Evolutionary conservation across 495 filamentous ascomycete species (phyloP).

Genomic region (Annulohypoxylon nitens): DNA sequence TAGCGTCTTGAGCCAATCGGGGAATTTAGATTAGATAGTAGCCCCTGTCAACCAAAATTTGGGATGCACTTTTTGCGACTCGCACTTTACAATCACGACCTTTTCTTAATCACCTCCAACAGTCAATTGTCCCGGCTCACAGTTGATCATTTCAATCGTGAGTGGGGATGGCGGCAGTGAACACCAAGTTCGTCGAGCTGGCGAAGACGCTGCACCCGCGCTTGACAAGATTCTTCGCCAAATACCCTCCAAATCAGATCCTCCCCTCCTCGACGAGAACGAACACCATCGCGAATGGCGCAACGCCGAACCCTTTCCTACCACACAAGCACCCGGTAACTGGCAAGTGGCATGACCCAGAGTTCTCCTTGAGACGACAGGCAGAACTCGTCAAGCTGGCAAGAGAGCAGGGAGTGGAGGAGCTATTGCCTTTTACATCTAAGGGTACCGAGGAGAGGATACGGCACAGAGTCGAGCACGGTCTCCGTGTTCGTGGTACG

Average conservation of each 20-base stretch:
- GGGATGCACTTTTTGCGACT: conserved; percentile 23
- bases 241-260: conserved; percentile 79
- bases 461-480: conserved; percentile 74
- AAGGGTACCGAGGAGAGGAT: conserved; percentile 82
- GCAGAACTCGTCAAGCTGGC: conserved; percentile 93
- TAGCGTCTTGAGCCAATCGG: conserved; percentile 37
- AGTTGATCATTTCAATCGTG: neutral
- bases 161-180: conserved; percentile 32
- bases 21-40: conserved; percentile 25
- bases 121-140: conserved; percentile 2
- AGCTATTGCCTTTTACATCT: conserved; percentile 78
- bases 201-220: conserved; percentile 76
- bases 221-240: conserved; percentile 88
- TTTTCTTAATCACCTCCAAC: neutral
- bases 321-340: conserved; percentile 77
- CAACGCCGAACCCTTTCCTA: conserved; percentile 79
- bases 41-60: conserved; percentile 36
- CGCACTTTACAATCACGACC: conserved; percentile 20
- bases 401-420: conserved; percentile 81
- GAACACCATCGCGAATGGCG: conserved; percentile 54
- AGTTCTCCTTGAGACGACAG: conserved; percentile 86
- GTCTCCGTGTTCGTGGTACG: conserved; percentile 86
- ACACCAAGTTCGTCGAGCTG: conserved; percentile 65
- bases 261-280: conserved; percentile 55
- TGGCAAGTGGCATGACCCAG: conserved; percentile 81